Conservation (phyloP, 805 yeast species). For the Saccharomycopsis sp. region DNA sequence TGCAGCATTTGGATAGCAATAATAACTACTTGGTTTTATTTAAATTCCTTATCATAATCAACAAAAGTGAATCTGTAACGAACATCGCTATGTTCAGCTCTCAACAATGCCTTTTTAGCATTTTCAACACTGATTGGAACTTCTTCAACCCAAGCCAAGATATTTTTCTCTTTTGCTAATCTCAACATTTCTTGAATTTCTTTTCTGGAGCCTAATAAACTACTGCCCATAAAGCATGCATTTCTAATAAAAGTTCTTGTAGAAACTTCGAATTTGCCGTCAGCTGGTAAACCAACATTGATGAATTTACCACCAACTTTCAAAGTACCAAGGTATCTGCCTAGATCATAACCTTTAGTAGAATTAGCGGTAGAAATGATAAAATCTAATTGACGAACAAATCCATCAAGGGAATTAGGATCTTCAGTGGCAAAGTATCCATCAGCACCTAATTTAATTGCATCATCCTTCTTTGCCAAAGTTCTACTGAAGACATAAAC, state of each 20-base stretch:
- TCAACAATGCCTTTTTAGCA: conserved; percentile 48
- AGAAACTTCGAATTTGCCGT: conserved; percentile 26
- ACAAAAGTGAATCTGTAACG: conserved; percentile 59
- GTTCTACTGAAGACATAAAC: conserved; percentile 52
- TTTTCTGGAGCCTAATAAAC: conserved; percentile 46
- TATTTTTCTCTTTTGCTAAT: conserved; percentile 50
- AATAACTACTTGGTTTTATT: not conserved
- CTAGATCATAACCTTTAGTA: conserved; percentile 16
- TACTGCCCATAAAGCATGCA: conserved; percentile 29
- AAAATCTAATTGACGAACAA: conserved; percentile 12
- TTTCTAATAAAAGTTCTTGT: conserved; percentile 35
- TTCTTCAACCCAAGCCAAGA: conserved; percentile 59
- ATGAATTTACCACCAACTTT: conserved; percentile 52
- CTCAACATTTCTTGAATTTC: conserved; percentile 64
- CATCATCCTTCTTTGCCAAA: conserved; percentile 40
- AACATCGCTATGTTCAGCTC: conserved; percentile 48
- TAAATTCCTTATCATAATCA: conserved; percentile 38
- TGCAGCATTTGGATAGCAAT: conserved; percentile 42
- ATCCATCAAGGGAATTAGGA: conserved; percentile 28
- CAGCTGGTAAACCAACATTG: conserved; percentile 62
- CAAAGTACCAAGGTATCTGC: conserved; percentile 29
- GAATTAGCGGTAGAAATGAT: conserved; percentile 46
- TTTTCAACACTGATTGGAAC: conserved; percentile 47
- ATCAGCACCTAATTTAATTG: conserved; percentile 46
- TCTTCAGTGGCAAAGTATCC: conserved; percentile 49